Percentiles rank a stretch among this genome's conserved stretches.
Conservation (phyloP, 768 basidiomycete genomes). For the Boletus edulis region DNA sequence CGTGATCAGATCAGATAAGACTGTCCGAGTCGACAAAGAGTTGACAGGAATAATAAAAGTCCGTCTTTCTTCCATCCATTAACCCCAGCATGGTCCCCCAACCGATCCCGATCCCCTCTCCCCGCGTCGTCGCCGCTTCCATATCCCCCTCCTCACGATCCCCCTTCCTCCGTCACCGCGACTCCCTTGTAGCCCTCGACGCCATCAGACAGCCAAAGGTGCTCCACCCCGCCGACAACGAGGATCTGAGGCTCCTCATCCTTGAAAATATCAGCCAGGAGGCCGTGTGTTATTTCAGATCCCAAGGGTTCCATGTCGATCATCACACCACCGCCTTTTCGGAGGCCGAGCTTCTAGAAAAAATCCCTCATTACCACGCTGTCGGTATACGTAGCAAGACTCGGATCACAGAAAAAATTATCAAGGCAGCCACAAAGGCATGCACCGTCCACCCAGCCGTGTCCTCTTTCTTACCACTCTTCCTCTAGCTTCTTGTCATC, state of each 20-base stretch:
- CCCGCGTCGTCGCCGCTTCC: slow-evolving; percentile 45
- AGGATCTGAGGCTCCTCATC: slow-evolving; percentile 75
- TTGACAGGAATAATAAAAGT: too few species aligned
- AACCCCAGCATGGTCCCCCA: slow-evolving; percentile 39
- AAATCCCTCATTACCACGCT: slow-evolving; percentile 83
- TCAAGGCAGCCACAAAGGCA: slow-evolving; percentile 86
- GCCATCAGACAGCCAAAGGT: slow-evolving; percentile 58
- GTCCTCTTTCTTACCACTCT: neutral
- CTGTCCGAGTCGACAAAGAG: too few species aligned
- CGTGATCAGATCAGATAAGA: too few species aligned
- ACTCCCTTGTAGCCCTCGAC: slow-evolving; percentile 32
- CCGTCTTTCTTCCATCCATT: too few species aligned
- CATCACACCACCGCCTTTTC: slow-evolving; percentile 80
- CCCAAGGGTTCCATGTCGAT: slow-evolving; percentile 90
- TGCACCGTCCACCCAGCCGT: slow-evolving; percentile 15
- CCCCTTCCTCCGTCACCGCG: slow-evolving; percentile 37
- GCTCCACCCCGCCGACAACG: slow-evolving; percentile 81
- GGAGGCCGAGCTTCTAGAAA: slow-evolving; percentile 90
- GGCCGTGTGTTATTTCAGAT: slow-evolving; percentile 76
- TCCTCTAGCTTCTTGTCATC: slow-evolving; percentile 80
- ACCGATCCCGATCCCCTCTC: slow-evolving; percentile 45
- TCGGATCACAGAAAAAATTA: slow-evolving; percentile 86
- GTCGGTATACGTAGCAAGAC: slow-evolving; percentile 98
- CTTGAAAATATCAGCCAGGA: slow-evolving; percentile 95
- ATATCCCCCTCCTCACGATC: slow-evolving; percentile 47